Conservation (phyloP, 768 basidiomycete genomes). For the Leccinum aurantiacum region DNA sequence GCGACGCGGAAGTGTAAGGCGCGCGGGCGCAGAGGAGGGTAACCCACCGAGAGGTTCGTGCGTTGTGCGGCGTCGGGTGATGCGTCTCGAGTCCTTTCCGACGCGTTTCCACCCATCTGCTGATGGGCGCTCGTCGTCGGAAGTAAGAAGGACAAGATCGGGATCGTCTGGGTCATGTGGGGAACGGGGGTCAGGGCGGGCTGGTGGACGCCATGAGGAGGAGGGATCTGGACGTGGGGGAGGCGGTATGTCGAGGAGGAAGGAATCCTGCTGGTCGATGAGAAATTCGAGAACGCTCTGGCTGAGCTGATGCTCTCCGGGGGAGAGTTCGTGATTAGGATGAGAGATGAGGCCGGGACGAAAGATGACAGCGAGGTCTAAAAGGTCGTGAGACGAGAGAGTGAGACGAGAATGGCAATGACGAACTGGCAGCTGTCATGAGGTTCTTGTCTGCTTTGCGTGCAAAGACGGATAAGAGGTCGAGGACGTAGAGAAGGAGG, state of each 20-base stretch:
- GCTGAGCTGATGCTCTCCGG: conserved; percentile 81
- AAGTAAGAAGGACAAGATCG: conserved; percentile 45
- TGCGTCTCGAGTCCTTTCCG: conserved; percentile 39
- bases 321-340: conserved; percentile 82
- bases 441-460: conserved; percentile 88
- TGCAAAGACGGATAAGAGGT: conserved; percentile 93
- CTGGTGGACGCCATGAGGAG: conserved; percentile 30
- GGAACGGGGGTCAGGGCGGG: conserved; percentile 7
- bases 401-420: background rate
- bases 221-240: conserved; percentile 46
- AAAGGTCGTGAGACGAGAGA: background rate
- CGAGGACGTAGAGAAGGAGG: conserved; percentile 94
- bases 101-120: conserved; percentile 58
- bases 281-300: conserved; percentile 93
- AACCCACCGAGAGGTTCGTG: conserved; percentile 42
- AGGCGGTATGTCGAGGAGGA: conserved; percentile 84
- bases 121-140: conserved; percentile 48
- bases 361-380: conserved; percentile 96
- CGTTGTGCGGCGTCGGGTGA: conserved; percentile 59
- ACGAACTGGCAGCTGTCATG: conserved; percentile 93
- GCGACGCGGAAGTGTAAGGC: conserved; percentile 30
- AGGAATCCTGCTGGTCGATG: conserved; percentile 95
- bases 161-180: conserved; percentile 41
- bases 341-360: conserved; percentile 93
- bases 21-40: conserved; percentile 34